Evolutionary conservation across 106 monocot genomes (phyloP).

Genomic region (Cymbidium sinense): DNA sequence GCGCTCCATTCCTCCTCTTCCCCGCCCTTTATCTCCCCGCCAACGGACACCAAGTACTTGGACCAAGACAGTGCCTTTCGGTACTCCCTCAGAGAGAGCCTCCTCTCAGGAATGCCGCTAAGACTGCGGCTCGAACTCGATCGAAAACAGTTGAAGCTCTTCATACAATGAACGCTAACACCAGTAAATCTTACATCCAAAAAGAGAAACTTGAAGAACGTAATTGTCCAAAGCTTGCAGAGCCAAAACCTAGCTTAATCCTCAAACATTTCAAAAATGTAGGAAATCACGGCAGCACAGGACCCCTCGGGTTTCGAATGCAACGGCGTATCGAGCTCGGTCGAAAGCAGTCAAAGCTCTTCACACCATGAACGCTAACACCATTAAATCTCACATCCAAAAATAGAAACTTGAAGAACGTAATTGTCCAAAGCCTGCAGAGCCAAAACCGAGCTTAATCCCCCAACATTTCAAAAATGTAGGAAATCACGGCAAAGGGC

Average conservation of each 20-base stretch:
- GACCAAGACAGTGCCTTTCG: conserved; percentile 84
- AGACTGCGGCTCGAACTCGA: conserved; percentile 7
- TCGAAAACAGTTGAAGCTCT: conserved; percentile 54
- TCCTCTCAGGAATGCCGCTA: conserved; percentile 24
- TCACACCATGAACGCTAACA: conserved; percentile 26
- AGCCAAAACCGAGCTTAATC: neutral
- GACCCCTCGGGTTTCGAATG: neutral
- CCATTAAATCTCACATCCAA: neutral
- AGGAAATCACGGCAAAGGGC: neutral
- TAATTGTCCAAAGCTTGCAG: conserved; percentile 19
- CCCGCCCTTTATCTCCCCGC: conserved; percentile 63
- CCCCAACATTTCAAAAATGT: conserved; percentile 13
- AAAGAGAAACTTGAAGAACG: conserved; percentile 12
- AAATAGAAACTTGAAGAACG: conserved; percentile 11
- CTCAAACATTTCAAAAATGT: conserved; percentile 12
- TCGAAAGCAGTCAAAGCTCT: conserved; percentile 41
- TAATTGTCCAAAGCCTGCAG: conserved; percentile 19
- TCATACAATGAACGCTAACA: conserved; percentile 26
- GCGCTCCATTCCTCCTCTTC: conserved; percentile 90
- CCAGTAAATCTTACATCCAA: neutral
- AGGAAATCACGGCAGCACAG: neutral
- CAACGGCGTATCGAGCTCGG: neutral
- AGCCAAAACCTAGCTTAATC: neutral
- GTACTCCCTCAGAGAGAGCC: conserved; percentile 75
- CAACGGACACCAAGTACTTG: conserved; percentile 73